phyloP scores from a whole-genome alignment of 768 basidiomycete species.

The Punctularia strigosozonata region DNA sequence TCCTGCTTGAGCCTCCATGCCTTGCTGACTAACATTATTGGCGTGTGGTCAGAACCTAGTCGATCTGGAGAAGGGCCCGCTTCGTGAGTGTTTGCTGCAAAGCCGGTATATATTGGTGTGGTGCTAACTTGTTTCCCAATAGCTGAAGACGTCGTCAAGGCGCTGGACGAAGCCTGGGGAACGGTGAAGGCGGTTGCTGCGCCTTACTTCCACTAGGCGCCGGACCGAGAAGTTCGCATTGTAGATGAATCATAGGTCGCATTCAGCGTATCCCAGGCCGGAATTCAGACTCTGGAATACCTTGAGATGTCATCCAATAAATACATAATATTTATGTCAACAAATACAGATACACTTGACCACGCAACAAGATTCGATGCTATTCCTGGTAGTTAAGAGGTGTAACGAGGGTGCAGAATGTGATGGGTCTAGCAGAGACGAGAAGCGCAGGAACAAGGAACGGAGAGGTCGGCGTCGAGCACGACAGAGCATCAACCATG shows the following conservation, averaged over 20 bases:
- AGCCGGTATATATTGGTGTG: background rate
- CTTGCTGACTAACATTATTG: background rate
- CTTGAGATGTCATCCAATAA: background rate
- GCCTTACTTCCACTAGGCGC: conserved; percentile 7
- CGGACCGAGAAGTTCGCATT: too few relatives aligned
- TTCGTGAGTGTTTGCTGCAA: conserved; percentile 25
- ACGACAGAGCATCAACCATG: too few relatives aligned
- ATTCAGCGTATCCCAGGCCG: background rate
- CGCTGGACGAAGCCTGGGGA: conserved; percentile 40
- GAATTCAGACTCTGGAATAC: background rate
- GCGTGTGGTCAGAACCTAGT: conserved; percentile 27
- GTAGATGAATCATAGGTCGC: background rate
- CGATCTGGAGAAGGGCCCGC: conserved; percentile 45
- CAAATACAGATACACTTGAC: too few relatives aligned
- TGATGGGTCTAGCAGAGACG: background rate
- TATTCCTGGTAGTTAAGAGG: background rate
- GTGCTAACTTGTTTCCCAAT: background rate
- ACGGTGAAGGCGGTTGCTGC: conserved; percentile 27
- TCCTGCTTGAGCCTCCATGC: background rate
- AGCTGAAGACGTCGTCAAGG: conserved; percentile 41
- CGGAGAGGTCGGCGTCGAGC: too few relatives aligned
- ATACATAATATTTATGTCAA: too few relatives aligned
- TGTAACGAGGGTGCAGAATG: background rate
- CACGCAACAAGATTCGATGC: background rate
- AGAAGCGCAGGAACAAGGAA: background rate